Evolutionary conservation across 495 filamentous ascomycete species (phyloP).

Genomic region (Penicillium cosmopolitanum): DNA sequence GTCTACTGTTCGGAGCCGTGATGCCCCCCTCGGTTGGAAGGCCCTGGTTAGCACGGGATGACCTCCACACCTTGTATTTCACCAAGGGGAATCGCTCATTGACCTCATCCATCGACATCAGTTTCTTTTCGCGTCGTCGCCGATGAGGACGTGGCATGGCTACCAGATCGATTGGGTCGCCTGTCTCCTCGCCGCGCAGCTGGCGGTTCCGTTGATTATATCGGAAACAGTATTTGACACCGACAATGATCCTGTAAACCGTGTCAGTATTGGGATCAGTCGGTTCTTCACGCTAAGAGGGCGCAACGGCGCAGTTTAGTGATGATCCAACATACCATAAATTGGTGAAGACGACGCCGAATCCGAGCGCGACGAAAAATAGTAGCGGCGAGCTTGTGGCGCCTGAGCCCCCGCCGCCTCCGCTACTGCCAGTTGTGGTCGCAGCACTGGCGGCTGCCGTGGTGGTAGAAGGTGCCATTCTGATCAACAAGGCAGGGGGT

Average conservation of each 20-base stretch:
- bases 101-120: conserved; percentile 99
- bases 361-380: conserved; percentile 96
- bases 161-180: conserved; percentile 80
- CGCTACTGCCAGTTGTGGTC: conserved; percentile 23
- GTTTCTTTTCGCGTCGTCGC: conserved; percentile 88
- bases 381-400: conserved; percentile 84
- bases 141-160: conserved; percentile 79
- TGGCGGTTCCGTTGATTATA: conserved; percentile 94
- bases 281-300: not conserved
- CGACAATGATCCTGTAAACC: conserved; percentile 90
- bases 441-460: conserved; percentile 26
- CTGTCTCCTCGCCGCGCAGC: conserved; percentile 77
- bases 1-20: conserved; percentile 58
- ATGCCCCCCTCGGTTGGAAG: conserved; percentile 85
- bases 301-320: not conserved
- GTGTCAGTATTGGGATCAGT: conserved; percentile 5
- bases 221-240: conserved; percentile 98
- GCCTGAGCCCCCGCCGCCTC: conserved; percentile 15
- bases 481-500: conserved; percentile 4
- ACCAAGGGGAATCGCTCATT: conserved; percentile 94
- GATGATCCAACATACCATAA: conserved; percentile 69
- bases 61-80: conserved; percentile 96
- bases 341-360: conserved; percentile 98
- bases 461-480: conserved; percentile 30
- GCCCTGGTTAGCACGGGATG: conserved; percentile 79